Base-by-base conservation (phyloP, 495 filamentous ascomycete genomes). In the Elaphomyces granulatus region DNA sequence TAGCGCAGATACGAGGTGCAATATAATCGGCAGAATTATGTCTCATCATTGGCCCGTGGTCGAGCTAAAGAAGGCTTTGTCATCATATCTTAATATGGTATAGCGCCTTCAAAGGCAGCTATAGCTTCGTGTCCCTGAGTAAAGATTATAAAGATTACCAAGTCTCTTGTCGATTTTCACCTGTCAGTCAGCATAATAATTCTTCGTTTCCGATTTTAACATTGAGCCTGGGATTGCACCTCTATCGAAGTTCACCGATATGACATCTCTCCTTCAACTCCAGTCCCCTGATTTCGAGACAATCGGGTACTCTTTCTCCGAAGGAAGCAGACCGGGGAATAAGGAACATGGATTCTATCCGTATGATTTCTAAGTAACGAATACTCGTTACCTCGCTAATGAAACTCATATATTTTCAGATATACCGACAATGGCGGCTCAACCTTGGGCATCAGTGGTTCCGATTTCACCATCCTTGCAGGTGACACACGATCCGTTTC, bases 361-460 rank as follows among this genome's bases (percentile, higher is more conserved):
- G 90, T 95, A 74, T 55, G 61, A 31, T 16, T 32, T 38, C 31
- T 44, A 49, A 38, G 48, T 34, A 3, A 12, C 8, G 19, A 15
- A 15, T 30, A 3, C 9, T 42, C 1, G 19, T 36, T 1, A 35
- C 17, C n/a, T 41, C 34, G 41, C 45, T 59, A 42, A 51, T 46
- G 3, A 18, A 20, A 44, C 26, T 44, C n/a, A 34, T 37, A 19
- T 16, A 47, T 10, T 42, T 15, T n/a, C 55, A 92, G 83, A 47
- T 98, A 98, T 54, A 87, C 90, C 48, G 90, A 98, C 66, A 98
- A 98, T 54, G 90, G 90, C 46, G 90, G 90, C 49, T 92, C 85
- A 37, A 95, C 90, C 20, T 75, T 98, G 42, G 90, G 90, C 53
- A 96, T 98, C 59, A 77, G 82, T 23, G 90, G 90, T 49, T 77